Conservation (phyloP, 2,329 filamentous ascomycete genomes). For the Monosporascus sp. region DNA sequence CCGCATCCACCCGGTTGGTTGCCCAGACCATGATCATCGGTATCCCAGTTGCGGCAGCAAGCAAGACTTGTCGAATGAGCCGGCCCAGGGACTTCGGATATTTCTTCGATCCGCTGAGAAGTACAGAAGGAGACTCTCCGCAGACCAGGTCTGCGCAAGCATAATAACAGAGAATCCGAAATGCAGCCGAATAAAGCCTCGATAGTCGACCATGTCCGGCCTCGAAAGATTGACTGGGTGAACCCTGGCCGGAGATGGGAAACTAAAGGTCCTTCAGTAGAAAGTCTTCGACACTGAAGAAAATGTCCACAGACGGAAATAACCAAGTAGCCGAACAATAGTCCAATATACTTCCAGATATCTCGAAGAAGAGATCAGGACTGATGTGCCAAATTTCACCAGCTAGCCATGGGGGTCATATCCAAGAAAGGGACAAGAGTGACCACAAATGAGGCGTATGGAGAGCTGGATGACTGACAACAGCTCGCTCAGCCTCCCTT, state of each 20-base stretch:
- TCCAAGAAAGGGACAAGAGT: conserved; percentile 20
- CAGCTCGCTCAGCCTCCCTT: conserved; percentile 50
- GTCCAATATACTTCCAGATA: conserved; percentile 17
- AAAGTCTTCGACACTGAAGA: conserved; percentile 5
- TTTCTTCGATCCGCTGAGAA: neutral
- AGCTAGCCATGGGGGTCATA: conserved; percentile 13
- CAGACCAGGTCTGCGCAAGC: neutral
- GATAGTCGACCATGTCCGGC: neutral
- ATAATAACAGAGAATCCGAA: neutral
- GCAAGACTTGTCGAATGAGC: neutral
- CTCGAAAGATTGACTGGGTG: neutral
- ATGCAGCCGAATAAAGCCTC: neutral
- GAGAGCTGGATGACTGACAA: conserved; percentile 1
- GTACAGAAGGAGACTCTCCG: neutral
- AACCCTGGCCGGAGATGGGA: neutral
- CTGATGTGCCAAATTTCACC: conserved; percentile 5
- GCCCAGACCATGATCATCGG: neutral
- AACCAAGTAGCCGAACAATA: conserved; percentile 16
- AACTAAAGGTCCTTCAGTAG: neutral
- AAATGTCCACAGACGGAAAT: conserved; percentile 14
- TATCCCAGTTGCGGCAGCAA: neutral
- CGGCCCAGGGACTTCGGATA: neutral
- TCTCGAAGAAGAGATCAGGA: conserved; percentile 14
- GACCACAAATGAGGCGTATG: conserved; percentile 4
- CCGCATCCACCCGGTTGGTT: neutral